Evolutionary conservation across 2,329 filamentous ascomycete species (phyloP), one percentile per base, ranked within the genome.

Genomic region (Fusarium tricinctum): DNA sequence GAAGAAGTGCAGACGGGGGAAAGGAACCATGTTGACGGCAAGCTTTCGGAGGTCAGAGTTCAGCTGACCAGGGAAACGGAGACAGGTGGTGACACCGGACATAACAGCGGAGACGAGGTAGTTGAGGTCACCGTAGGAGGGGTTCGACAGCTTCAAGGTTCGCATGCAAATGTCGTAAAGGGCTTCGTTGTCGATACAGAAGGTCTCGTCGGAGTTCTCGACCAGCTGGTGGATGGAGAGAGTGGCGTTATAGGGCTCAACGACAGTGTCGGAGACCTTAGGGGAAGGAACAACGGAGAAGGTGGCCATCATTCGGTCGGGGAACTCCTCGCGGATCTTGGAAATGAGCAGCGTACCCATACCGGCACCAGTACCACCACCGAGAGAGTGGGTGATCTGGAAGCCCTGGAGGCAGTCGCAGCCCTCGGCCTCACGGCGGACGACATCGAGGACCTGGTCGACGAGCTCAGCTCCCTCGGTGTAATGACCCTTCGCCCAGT

Each of bases 401-500:
- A 99, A 99, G 82, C 96, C 96, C 87, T 99, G 96, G 71, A 99
- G 94, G 89, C 93, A 97, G 89, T 99, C 96, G 81, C 96, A 98
- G 82, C 92, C 93, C 86, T 99, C 96, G 75, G 96, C 95, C 89
- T 99, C 96, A 78, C 96, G 95, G 81, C 96, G 96, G 80, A 99
- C 95, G 74, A 99, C 96, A 81, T 98, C 96, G 76, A 99, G 90
- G 75, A 99, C 96, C 80, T 97, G 89, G 87, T 99, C 96, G 75
- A 99, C 96, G 71, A 98, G 90, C 87, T 99, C 96, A 76, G 96
- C 96, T 90, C 96, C 96, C 88, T 99, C 96, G 73, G 96, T 99
- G 90, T 99, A 99, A 84, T 99, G 96, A 86, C 96, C 96, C 91
- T 98, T 99, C 84, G 96, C 96, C 96, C 96, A 99, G 91, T 98